Conservation (phyloP, 306 rosid genomes). For the Prunus mira region DNA sequence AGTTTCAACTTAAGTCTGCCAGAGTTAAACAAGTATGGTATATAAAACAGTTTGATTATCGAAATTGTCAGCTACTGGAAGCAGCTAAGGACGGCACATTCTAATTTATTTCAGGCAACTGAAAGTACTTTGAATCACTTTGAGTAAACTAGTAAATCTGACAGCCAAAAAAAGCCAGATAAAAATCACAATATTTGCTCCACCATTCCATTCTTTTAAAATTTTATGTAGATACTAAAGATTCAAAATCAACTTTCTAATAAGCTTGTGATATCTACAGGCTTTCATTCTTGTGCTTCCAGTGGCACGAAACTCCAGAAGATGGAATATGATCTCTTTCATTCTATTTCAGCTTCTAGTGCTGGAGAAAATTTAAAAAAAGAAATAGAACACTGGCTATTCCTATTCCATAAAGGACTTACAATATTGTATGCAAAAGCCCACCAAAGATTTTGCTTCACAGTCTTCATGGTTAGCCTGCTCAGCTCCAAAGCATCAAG, state of each 20-base stretch:
- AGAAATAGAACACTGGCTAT: neutral
- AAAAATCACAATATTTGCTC: neutral
- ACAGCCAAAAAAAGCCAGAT: neutral
- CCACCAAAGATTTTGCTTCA: constrained; percentile 98
- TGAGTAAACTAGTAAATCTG: neutral
- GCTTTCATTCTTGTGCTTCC: neutral
- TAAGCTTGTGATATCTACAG: neutral
- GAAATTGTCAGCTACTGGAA: neutral
- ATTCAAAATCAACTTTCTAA: neutral
- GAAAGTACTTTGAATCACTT: neutral
- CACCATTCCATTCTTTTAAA: neutral
- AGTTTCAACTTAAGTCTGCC: neutral
- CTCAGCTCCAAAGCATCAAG: constrained; percentile 97
- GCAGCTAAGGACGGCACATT: neutral
- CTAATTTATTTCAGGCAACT: neutral
- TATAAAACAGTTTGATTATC: neutral
- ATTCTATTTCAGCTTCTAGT: neutral
- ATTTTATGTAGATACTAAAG: neutral
- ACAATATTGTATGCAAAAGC: constrained; percentile 90
- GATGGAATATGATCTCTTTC: neutral
- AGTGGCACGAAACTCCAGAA: neutral
- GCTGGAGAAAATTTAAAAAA: neutral
- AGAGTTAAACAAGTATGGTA: too few relatives aligned
- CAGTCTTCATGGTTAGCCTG: constrained; percentile 86
- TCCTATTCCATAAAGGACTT: constrained; percentile 36